Evolutionary conservation across 768 basidiomycete genomes (phyloP).

Genomic region (Pulveroboletus ravenelii): DNA sequence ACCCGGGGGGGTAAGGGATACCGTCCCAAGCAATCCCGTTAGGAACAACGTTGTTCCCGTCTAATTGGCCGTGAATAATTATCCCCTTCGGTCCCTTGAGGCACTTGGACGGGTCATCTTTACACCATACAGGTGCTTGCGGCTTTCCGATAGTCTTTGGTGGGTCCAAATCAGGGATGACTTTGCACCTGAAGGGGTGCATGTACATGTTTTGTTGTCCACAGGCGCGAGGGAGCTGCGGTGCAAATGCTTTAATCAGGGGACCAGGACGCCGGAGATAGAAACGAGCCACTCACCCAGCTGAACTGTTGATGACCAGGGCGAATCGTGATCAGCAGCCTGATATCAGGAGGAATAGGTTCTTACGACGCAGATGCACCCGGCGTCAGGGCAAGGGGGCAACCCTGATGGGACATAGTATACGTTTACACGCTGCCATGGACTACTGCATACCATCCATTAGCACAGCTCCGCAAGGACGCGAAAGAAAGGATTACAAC

Average conservation of each 20-base stretch:
- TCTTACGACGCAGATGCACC: slow-evolving; percentile 7
- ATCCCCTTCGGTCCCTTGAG: slow-evolving; percentile 9
- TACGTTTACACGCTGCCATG: background rate
- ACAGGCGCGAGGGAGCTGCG: slow-evolving; percentile 6
- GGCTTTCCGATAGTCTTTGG: slow-evolving; percentile 8
- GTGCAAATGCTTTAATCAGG: background rate
- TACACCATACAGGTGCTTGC: slow-evolving; percentile 1
- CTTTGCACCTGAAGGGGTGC: background rate
- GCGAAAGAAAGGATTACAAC: too few relatives aligned
- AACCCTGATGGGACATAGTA: slow-evolving; percentile 7
- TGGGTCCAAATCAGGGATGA: background rate
- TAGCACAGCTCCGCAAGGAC: background rate
- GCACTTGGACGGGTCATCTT: slow-evolving; percentile 1
- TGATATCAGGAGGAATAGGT: background rate
- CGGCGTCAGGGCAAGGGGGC: background rate
- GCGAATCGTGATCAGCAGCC: background rate
- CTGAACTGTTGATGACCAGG: background rate
- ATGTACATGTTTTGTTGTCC: slow-evolving; percentile 10
- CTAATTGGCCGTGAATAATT: background rate
- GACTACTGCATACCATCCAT: slow-evolving; percentile 5
- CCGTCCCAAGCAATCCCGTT: slow-evolving; percentile 2
- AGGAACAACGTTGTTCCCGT: slow-evolving; percentile 7
- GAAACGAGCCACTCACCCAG: slow-evolving; percentile 9
- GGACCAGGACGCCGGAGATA: background rate
- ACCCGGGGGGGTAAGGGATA: background rate